Percentiles rank a stretch among this genome's conserved stretches.
Evolutionary conservation across 108 stramenopile genomes (phyloP).

Genomic region (Cyclotella kingstonii): DNA sequence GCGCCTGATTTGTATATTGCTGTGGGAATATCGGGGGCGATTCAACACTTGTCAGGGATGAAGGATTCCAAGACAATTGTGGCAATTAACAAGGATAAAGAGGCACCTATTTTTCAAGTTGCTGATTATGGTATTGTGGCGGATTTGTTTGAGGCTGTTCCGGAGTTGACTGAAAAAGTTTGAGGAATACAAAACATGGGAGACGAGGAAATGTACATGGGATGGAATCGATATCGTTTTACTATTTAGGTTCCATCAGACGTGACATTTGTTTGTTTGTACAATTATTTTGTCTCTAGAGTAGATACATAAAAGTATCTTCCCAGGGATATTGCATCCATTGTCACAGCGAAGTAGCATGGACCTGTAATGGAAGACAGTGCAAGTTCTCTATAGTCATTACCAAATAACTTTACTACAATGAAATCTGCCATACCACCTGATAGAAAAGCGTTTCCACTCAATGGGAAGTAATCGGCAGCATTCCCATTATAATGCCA

Average conservation of each 20-base stretch:
- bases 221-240: no score
- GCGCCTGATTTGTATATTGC: conserved; percentile 93
- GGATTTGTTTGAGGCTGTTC: conserved; percentile 96
- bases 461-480: conserved; percentile 70
- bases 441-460: conserved; percentile 6
- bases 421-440: conserved; percentile 9
- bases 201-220: neutral
- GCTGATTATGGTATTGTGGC: conserved; percentile 96
- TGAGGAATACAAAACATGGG: conserved; percentile 6
- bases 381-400: conserved; percentile 50
- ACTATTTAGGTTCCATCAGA: no score
- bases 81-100: conserved; percentile 98
- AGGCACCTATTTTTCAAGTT: conserved; percentile 99
- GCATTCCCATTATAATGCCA: conserved; percentile 70
- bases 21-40: conserved; percentile 99
- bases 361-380: conserved; percentile 82
- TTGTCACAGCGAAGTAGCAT: conserved; percentile 83
- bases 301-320: conserved; percentile 74
- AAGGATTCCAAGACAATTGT: conserved; percentile 99
- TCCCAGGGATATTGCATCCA: conserved; percentile 81
- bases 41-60: conserved; percentile 99
- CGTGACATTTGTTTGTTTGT: no score
- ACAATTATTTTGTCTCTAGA: no score
- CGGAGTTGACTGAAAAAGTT: conserved; percentile 92
- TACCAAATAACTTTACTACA: conserved; percentile 45